These are phyloP conservation scores for Symbiodinium natans DNA, from an alignment of 73 alveolate genomes.

Conservation along the genomic window DNA sequence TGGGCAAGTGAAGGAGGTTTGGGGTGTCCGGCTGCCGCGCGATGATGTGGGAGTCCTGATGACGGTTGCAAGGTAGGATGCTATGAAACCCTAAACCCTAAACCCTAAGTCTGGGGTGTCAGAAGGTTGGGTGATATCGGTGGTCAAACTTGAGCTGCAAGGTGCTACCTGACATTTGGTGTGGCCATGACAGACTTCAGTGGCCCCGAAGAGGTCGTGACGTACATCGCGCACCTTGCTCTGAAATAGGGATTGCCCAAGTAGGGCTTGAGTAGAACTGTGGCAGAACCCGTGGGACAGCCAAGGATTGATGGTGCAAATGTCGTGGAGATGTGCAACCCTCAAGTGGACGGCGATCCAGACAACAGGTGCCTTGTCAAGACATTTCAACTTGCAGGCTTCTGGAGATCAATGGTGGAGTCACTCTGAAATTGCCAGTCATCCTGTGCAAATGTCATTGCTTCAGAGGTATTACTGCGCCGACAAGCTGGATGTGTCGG, in stretches of 20 bases:
- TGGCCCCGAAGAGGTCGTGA: conserved; percentile 80
- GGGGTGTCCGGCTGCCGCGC: no score
- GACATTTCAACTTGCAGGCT: no score
- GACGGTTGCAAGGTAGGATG: neutral
- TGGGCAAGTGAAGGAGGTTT: no score
- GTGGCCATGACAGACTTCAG: conserved; percentile 84
- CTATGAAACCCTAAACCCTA: neutral
- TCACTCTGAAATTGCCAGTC: no score
- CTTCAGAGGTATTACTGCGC: conserved; percentile 33
- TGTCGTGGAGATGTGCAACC: conserved; percentile 56
- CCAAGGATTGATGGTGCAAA: conserved; percentile 6
- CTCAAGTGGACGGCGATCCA: conserved; percentile 72
- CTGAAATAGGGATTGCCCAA: neutral
- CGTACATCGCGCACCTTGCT: conserved; percentile 33
- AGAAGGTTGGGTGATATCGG: no score
- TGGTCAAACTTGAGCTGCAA: no score
- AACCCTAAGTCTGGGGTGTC: no score
- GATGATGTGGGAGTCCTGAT: no score
- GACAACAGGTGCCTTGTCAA: neutral
- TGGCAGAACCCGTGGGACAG: neutral
- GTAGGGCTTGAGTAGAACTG: neutral
- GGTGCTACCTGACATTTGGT: neutral
- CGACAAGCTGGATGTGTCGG: conserved; percentile 60
- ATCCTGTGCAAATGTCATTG: neutral
- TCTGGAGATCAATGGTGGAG: no score